phyloP scores from a whole-genome alignment of 2,329 filamentous ascomycete species.

The Rhynchosporium graminicola region DNA sequence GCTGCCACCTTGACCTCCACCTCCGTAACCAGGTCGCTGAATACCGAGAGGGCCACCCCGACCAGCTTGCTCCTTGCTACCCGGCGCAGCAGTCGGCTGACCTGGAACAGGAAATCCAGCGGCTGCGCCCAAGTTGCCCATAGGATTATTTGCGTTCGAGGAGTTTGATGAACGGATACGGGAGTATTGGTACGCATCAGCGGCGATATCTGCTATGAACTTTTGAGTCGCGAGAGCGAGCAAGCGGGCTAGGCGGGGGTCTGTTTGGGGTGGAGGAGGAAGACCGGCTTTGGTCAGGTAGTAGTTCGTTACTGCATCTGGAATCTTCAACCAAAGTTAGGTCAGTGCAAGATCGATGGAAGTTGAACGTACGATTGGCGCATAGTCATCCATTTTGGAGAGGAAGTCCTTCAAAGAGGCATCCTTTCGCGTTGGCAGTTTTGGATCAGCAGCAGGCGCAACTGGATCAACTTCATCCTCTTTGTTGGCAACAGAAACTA shows the following conservation, averaged over 20 bases:
- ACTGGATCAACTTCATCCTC: slow-evolving; percentile 47
- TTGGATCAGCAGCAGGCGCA: slow-evolving; percentile 56
- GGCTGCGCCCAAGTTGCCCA: slow-evolving; percentile 79
- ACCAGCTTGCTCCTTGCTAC: slow-evolving; percentile 56
- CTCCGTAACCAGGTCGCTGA: slow-evolving; percentile 78
- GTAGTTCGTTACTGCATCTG: slow-evolving; percentile 95
- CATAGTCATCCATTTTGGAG: slow-evolving; percentile 96
- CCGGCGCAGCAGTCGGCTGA: slow-evolving; percentile 58
- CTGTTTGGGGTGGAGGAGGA: slow-evolving; percentile 86
- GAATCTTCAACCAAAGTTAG: slow-evolving; percentile 63
- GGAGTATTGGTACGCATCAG: slow-evolving; percentile 96
- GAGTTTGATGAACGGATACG: slow-evolving; percentile 93
- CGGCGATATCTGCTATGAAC: slow-evolving; percentile 95
- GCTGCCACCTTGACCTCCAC: slow-evolving; percentile 83
- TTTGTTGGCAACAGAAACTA: slow-evolving; percentile 33
- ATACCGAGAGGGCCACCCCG: slow-evolving; percentile 50
- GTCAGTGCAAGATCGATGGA: neutral
- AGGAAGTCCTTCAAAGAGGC: slow-evolving; percentile 89
- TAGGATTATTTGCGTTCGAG: slow-evolving; percentile 82
- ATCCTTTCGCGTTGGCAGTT: slow-evolving; percentile 82
- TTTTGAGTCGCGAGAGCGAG: slow-evolving; percentile 98
- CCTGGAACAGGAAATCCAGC: slow-evolving; percentile 68
- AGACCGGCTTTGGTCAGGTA: slow-evolving; percentile 96
- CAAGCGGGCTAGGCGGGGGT: slow-evolving; percentile 85
- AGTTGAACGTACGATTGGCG: slow-evolving; percentile 76